Evolutionary conservation across 306 rosid species (phyloP).

Genomic region (Quercus alba): DNA sequence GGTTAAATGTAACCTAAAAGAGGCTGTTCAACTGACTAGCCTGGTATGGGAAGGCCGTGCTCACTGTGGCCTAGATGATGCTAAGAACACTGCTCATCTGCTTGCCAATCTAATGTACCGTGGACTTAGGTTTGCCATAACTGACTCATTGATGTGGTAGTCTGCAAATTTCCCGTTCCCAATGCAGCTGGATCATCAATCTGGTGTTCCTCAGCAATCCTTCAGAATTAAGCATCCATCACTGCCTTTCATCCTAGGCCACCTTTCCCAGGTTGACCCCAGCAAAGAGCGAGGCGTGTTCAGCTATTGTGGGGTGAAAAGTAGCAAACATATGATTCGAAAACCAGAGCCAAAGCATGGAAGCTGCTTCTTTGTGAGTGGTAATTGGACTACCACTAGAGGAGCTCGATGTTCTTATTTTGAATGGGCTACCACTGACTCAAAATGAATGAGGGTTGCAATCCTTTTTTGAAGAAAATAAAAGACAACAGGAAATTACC

Average conservation of each 20-base stretch:
- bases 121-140: conserved; percentile 14
- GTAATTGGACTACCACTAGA: conserved; percentile 44
- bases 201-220: background rate
- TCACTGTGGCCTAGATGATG: conserved; percentile 30
- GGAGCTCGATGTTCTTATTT: conserved; percentile 48
- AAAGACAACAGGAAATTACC: background rate
- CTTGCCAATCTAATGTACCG: conserved; percentile 17
- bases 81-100: conserved; percentile 25
- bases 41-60: conserved; percentile 28
- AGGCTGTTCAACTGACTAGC: conserved; percentile 21
- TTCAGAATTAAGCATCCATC: background rate
- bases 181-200: conserved; percentile 4
- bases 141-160: conserved; percentile 17
- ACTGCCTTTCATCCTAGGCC: conserved; percentile 8
- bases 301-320: conserved; percentile 39
- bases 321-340: conserved; percentile 38
- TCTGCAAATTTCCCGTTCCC: background rate
- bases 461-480: background rate
- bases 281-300: background rate
- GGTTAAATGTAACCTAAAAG: conserved; percentile 26
- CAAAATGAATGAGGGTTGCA: background rate
- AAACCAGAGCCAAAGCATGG: conserved; percentile 48
- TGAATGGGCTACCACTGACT: conserved; percentile 41
- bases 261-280: background rate
- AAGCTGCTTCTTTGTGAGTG: conserved; percentile 44